Evolutionary conservation across 2,329 filamentous ascomycete genomes (phyloP), one percentile per base, ranked within the genome.

Genomic region (Exophiala sp.): DNA sequence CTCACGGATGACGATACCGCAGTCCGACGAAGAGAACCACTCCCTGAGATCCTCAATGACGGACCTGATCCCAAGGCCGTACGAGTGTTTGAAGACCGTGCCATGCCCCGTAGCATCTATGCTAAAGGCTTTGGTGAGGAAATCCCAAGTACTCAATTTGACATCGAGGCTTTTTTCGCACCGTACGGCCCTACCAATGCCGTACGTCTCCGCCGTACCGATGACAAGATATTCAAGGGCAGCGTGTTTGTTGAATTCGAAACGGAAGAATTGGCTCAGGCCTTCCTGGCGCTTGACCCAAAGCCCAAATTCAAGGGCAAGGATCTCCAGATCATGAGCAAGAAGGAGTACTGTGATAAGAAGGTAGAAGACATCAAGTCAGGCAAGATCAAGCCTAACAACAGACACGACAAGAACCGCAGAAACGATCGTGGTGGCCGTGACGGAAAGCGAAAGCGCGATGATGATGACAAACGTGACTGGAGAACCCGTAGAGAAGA

Each of bases 191-290:
- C 85, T 24, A 80, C 88, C 62, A 88, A 86, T 63, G 80, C 83
- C 40, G 83, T 98, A 55, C 90, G 91, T 64, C 85, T 98, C 56
- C 88, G 94, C 60, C 88, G 93, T 59, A 75, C 78, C 37, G 73
- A 83, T 53, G 71, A 79, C 42, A 82, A 82, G 63, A 72, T 78
- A 45, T 98, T 97, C 82, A 98, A 98, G 78, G 89, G 91, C 60
- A 95, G 88, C 60, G 88, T 95, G 51, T 97, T 96, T 65, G 88
- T 95, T 58, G 91, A 96, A 69, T 98, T 97, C 68, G 77, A 80
- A 55, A 80, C 80, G 43, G 84, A 89, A 63, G 87, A 94, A 60
- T 78, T 81, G 18, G 83, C 87, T 62, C 78, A 89, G 67, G 81
- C 82, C 52, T 98, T 98, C 71, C 73, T 96, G 54, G 81, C 74